Percentiles rank a stretch among this genome's conserved stretches.
These are phyloP conservation scores for Aphanomyces invadans DNA, from an alignment of 352 stramenopile genomes.

Conservation along the genomic window DNA sequence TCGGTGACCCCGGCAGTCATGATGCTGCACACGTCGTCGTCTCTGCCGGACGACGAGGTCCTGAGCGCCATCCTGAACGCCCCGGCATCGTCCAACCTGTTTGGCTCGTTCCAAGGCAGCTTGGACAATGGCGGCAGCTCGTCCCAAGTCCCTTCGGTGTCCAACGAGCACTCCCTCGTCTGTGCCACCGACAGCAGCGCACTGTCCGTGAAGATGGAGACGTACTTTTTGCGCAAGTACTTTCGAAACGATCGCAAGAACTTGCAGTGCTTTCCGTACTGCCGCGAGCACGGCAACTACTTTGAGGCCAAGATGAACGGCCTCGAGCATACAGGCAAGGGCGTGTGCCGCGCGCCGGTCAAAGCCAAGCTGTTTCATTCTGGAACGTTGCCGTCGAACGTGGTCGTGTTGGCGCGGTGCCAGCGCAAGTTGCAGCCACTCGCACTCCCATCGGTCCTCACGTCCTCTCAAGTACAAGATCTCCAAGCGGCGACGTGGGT, in stretches of 20 bases:
- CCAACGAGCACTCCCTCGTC: no score
- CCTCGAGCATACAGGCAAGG: constrained; percentile 73
- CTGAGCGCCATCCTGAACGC: constrained; percentile 22
- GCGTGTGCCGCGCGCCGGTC: constrained; percentile 71
- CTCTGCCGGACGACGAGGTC: constrained; percentile 17
- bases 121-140: no score
- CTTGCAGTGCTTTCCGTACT: constrained; percentile 88
- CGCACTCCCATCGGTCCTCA: constrained; percentile 28
- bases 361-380: constrained; percentile 65
- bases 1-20: not conserved
- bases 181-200: constrained; percentile 33
- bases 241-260: constrained; percentile 90
- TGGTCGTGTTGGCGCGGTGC: constrained; percentile 67
- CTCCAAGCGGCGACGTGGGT: constrained; percentile 33
- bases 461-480: constrained; percentile 48
- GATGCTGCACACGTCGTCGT: constrained; percentile 9
- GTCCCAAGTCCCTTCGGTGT: no score
- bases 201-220: constrained; percentile 66
- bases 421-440: constrained; percentile 48
- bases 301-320: constrained; percentile 83
- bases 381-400: constrained; percentile 36
- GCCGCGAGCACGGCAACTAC: constrained; percentile 84
- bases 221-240: constrained; percentile 83
- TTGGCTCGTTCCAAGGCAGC: constrained; percentile 13
- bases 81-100: constrained; percentile 27